Evolutionary conservation across 2,329 filamentous ascomycete genomes (phyloP).

Genomic region (Exophiala lecanii-corni): DNA sequence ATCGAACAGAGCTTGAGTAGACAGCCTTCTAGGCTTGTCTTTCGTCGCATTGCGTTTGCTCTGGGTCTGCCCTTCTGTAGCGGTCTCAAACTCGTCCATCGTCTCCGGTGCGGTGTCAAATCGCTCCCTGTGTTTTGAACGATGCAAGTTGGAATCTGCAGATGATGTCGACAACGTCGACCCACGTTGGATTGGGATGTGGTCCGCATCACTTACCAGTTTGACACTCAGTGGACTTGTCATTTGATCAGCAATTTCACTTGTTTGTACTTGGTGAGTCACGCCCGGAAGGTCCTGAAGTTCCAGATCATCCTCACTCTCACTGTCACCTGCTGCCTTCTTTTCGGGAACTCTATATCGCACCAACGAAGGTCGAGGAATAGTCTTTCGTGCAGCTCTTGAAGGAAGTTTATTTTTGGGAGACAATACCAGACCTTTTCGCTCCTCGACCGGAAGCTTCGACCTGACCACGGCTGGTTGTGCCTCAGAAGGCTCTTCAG

Average conservation of each 20-base stretch:
- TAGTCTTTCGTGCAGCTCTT: neutral
- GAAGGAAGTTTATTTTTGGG: no score
- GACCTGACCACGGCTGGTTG: no score
- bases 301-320: no score
- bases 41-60: neutral
- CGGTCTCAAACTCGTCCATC: slow-evolving; percentile 17
- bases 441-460: no score
- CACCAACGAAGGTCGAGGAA: neutral
- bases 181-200: neutral
- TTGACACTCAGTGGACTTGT: neutral
- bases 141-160: neutral
- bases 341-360: no score
- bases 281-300: no score
- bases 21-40: neutral
- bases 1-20: slow-evolving; percentile 19
- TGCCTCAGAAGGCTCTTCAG: no score
- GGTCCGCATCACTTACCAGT: neutral
- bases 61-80: slow-evolving; percentile 7
- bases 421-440: no score
- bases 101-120: slow-evolving; percentile 18
- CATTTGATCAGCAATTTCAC: no score
- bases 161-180: neutral
- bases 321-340: no score
- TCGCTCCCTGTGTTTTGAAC: slow-evolving; percentile 1
- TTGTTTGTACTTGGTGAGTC: no score